A percentile compares a stretch with the other conserved stretches of the same genome.
Evolutionary conservation across 371 early-diverging fungal species (phyloP).

Genomic region (Mortierella sp.): DNA sequence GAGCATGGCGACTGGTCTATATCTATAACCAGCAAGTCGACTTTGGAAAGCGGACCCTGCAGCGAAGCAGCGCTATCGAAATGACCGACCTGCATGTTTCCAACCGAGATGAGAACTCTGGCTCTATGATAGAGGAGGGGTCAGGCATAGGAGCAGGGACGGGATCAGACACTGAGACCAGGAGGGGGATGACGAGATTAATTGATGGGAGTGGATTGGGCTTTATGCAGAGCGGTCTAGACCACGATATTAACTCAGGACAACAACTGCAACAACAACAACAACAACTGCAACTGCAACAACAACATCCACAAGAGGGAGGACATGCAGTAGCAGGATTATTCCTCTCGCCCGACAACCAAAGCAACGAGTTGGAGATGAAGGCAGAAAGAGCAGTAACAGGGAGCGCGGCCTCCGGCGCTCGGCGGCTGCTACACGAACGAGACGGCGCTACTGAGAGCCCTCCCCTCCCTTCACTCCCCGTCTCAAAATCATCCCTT

Average conservation of each 20-base stretch:
- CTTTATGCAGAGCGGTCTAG: constrained; percentile 1
- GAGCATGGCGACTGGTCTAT: constrained; percentile 46
- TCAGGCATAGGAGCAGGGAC: constrained; percentile 6
- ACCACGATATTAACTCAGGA: neutral
- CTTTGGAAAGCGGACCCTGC: constrained; percentile 25
- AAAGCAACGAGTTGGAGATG: no score
- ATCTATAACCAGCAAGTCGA: constrained; percentile 50
- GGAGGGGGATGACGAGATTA: neutral
- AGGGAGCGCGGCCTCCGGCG: no score
- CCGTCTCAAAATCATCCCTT: no score
- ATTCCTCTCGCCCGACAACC: neutral
- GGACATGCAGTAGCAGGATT: neutral
- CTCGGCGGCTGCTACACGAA: no score
- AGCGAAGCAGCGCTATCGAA: constrained; percentile 10
- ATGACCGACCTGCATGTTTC: constrained; percentile 1
- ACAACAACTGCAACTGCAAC: constrained; percentile 7
- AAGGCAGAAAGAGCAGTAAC: no score
- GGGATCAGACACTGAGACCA: neutral
- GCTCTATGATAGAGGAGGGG: neutral
- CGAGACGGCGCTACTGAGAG: no score
- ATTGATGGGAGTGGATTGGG: neutral
- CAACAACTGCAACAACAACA: neutral
- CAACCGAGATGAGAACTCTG: constrained; percentile 1
- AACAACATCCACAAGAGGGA: neutral
- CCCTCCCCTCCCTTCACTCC: no score